Evolutionary conservation across 192 early-diverging fungal species (phyloP), one percentile per base, ranked within the genome.

Genomic region (Umbelopsis sp.): DNA sequence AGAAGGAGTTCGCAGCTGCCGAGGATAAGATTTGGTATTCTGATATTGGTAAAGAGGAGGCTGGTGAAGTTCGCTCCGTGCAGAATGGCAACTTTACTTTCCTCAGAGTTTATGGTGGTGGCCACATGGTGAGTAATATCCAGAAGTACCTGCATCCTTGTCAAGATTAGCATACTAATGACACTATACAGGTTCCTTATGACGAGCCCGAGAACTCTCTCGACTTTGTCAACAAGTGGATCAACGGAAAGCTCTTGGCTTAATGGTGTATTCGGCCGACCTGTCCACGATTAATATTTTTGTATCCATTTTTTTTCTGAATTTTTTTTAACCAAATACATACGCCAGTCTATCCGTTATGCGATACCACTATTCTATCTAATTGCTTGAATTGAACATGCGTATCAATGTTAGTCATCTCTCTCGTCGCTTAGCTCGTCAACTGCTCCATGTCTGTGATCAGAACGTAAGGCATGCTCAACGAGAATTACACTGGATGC

Each of bases 161-260:
- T 51, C 49, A 41, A 51, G 2, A 17, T 32, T 49, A 36, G 47
- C 4, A 17, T 49, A 31, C 20, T 54, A 56, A 17, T 29, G 1
- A 21, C 65, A 12, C 24, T 34, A 2, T 51, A 10, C 21, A 70
- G 86, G 85, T 80, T 59, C 97, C 97, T n/a, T 95, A 96, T 75
- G 97, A 98, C 80, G 92, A 96, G 84, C 93, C 94, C 56, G 86
- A 83, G 69, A 86, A 85, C 75, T 85, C 88, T 45, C 78, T 91
- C 31, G 95, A 95, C 82, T 91, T 98, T 87, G 87, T 98, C 71
- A 95, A 94, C 83, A 81, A 81, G 56, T 98, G 95, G 95, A 73
- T 95, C 45, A 75, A 66, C n/a, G 17, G 29, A 17, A 32, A 62
- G 17, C 16, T 31, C 14, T 62, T 62, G 56, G 56, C 56, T 17